Conservation (phyloP, 495 filamentous ascomycete genomes). For the Apodospora peruviana region DNA sequence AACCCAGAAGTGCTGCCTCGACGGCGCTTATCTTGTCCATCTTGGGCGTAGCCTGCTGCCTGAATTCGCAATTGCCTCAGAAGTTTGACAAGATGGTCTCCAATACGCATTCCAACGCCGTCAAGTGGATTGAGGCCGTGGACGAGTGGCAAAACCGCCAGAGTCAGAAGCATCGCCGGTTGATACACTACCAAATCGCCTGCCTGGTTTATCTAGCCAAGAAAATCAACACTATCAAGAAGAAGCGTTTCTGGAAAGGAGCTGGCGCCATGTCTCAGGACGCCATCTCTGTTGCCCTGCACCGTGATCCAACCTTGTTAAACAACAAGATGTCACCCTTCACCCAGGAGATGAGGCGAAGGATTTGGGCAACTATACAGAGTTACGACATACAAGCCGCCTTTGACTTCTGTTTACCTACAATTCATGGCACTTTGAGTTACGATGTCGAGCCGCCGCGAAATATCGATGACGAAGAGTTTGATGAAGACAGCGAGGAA, state of each 20-base stretch:
- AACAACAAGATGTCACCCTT: conserved; percentile 37
- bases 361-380: conserved; percentile 60
- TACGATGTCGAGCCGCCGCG: conserved; percentile 32
- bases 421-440: conserved; percentile 31
- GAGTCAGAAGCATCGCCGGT: conserved; percentile 36
- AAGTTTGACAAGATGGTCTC: conserved; percentile 34
- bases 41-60: conserved; percentile 33
- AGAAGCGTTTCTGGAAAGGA: conserved; percentile 51
- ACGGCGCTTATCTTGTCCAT: conserved; percentile 41
- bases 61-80: conserved; percentile 23
- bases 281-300: conserved; percentile 51
- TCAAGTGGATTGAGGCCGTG: conserved; percentile 33
- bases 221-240: conserved; percentile 39
- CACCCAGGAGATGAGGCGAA: conserved; percentile 58
- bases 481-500: conserved; percentile 34
- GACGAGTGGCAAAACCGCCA: conserved; percentile 33
- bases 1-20: conserved; percentile 36
- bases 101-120: conserved; percentile 22
- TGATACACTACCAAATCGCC: conserved; percentile 42
- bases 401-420: conserved; percentile 55
- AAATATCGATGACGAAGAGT: conserved; percentile 41
- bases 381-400: conserved; percentile 56
- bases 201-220: conserved; percentile 41
- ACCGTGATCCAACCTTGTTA: conserved; percentile 43
- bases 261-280: conserved; percentile 51